Conservation (phyloP, 345 rosid genomes). For the Salix udensis region DNA sequence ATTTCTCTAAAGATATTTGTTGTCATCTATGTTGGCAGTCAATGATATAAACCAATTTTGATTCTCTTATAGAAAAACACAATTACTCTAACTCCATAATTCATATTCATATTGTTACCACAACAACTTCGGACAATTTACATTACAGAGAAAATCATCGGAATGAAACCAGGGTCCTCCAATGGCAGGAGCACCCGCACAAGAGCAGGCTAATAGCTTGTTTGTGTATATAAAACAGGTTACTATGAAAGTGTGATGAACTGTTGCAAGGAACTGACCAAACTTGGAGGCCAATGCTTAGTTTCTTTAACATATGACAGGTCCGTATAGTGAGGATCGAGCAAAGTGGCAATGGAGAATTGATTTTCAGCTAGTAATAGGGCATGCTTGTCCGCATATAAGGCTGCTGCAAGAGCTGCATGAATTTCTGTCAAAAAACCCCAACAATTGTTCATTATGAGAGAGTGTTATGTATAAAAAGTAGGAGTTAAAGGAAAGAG, state of each 20-base stretch:
- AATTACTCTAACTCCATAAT: too few species aligned
- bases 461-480: background rate
- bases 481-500: background rate
- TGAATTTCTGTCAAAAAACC: slow-evolving; percentile 42
- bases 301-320: slow-evolving; percentile 49
- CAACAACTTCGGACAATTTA: too few species aligned
- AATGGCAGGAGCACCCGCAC: too few species aligned
- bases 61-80: too few species aligned
- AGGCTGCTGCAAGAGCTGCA: slow-evolving; percentile 61
- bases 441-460: background rate
- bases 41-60: too few species aligned
- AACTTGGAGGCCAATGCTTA: slow-evolving; percentile 69
- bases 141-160: too few species aligned
- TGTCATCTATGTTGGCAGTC: too few species aligned
- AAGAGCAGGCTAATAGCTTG: too few species aligned
- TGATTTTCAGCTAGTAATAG: slow-evolving; percentile 56
- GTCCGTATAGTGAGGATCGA: slow-evolving; percentile 59
- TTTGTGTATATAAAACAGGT: background rate
- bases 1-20: too few species aligned
- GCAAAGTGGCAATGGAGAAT: slow-evolving; percentile 51
- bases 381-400: slow-evolving; percentile 56
- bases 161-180: too few species aligned
- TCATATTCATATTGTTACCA: too few species aligned
- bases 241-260: slow-evolving; percentile 50
- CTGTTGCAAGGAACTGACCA: slow-evolving; percentile 51